Evolutionary conservation across 768 basidiomycete species (phyloP).

Genomic region (Russula ochroleuca): DNA sequence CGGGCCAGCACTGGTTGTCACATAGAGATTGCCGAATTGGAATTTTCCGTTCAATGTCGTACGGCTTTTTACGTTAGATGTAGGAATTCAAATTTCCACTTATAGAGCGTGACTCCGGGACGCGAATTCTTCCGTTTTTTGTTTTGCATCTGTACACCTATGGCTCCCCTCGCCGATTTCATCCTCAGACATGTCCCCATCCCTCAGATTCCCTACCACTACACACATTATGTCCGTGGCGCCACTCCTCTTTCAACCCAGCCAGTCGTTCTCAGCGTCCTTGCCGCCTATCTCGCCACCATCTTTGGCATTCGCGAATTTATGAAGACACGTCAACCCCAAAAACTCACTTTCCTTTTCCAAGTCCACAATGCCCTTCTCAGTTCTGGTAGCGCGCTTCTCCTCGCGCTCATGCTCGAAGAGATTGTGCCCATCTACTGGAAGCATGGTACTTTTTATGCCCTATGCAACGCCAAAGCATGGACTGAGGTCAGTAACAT

Average conservation of each 20-base stretch:
- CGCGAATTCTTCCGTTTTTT: conserved; percentile 11
- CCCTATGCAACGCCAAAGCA: conserved; percentile 68
- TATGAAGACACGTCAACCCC: conserved; percentile 74
- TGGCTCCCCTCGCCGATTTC: conserved; percentile 72
- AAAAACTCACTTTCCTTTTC: conserved; percentile 78
- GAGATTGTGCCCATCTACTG: conserved; percentile 80
- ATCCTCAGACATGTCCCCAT: conserved; percentile 54
- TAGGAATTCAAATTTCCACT: conserved; percentile 17
- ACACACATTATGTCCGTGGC: conserved; percentile 64
- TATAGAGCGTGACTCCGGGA: background rate
- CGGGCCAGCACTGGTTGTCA: conserved; percentile 54
- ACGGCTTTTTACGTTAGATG: background rate
- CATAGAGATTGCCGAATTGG: conserved; percentile 32
- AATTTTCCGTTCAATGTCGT: background rate
- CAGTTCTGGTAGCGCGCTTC: conserved; percentile 74
- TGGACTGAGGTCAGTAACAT: conserved; percentile 78
- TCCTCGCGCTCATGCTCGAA: conserved; percentile 87
- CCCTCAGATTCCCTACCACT: conserved; percentile 52
- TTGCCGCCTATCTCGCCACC: conserved; percentile 78
- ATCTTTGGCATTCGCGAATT: conserved; percentile 81
- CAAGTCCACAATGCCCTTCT: conserved; percentile 89
- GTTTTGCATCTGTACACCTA: conserved; percentile 34
- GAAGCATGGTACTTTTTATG: conserved; percentile 66
- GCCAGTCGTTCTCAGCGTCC: conserved; percentile 60
- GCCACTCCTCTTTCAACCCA: conserved; percentile 76